Evolutionary conservation across 2,329 filamentous ascomycete genomes (phyloP).

Genomic region (Trichoderma brevicompactum): DNA sequence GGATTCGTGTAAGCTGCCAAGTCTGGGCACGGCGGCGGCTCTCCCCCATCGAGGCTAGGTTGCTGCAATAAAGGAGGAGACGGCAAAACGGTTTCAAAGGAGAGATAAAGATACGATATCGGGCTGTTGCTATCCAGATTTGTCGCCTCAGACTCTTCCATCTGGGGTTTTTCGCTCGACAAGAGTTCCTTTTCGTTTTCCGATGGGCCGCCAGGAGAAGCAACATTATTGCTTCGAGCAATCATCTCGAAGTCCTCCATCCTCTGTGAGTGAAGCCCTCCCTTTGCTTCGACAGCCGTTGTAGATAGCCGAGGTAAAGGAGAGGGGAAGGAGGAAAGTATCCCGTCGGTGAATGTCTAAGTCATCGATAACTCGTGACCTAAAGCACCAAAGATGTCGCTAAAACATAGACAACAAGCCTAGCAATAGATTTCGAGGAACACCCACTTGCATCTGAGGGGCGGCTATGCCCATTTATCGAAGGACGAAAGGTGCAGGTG

Average conservation of each 20-base stretch:
- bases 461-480: conserved; percentile 17
- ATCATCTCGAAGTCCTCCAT: conserved; percentile 13
- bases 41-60: conserved; percentile 33
- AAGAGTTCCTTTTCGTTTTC: neutral
- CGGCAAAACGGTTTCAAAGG: conserved; percentile 47
- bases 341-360: neutral
- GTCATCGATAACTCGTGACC: neutral
- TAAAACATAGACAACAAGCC: neutral
- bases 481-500: conserved; percentile 13
- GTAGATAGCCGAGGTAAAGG: neutral
- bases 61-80: conserved; percentile 33
- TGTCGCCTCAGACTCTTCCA: neutral
- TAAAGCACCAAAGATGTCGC: conserved; percentile 1
- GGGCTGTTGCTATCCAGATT: conserved; percentile 32
- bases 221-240: neutral
- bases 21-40: conserved; percentile 64
- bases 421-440: neutral
- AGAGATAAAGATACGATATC: conserved; percentile 49
- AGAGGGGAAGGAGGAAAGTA: neutral
- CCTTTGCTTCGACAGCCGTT: conserved; percentile 17
- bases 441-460: neutral
- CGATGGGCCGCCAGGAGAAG: neutral
- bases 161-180: conserved; percentile 17
- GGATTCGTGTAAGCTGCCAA: conserved; percentile 71
- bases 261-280: neutral